Conservation (phyloP, 78 protist genomes). For the slime mould (Dictyostelium discoideum) region DNA sequence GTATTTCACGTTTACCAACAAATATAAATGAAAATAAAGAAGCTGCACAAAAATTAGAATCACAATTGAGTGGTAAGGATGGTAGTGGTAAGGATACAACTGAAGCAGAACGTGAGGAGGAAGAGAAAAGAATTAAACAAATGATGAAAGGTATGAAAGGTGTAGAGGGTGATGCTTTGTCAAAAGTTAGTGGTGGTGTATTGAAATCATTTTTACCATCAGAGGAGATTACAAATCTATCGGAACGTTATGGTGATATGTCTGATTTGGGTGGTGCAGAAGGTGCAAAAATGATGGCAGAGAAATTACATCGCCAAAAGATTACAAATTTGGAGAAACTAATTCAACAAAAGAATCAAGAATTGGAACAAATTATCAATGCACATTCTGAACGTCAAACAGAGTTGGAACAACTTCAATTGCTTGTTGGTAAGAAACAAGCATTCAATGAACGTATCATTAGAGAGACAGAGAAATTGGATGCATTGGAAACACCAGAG, state of each 20-base stretch:
- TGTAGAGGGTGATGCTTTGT: not conserved
- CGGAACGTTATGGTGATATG: constrained; percentile 41
- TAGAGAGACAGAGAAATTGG: constrained; percentile 77
- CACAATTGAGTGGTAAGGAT: not conserved
- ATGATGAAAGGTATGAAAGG: constrained; percentile 79
- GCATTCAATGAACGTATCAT: constrained; percentile 73
- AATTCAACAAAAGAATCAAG: constrained; percentile 21
- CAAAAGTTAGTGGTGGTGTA: constrained; percentile 74
- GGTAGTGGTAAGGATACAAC: not conserved
- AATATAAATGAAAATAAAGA: constrained; percentile 15
- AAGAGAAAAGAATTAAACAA: constrained; percentile 66
- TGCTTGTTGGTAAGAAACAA: constrained; percentile 6
- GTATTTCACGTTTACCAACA: constrained; percentile 4
- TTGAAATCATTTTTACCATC: constrained; percentile 48
- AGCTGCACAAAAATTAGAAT: constrained; percentile 34
- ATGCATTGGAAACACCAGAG: constrained; percentile 84
- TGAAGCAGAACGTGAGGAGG: constrained; percentile 18
- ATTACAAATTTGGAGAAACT: constrained; percentile 21
- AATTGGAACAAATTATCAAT: not conserved
- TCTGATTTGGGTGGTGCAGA: not conserved
- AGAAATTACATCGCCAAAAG: constrained; percentile 73
- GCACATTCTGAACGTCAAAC: constrained; percentile 14
- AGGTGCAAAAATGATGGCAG: constrained; percentile 38
- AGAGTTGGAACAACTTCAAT: constrained; percentile 43
- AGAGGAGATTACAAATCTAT: constrained; percentile 49